These are phyloP conservation scores for Rubus parviflorus DNA, from an alignment of 306 rosid genomes.

Conservation along the genomic window DNA sequence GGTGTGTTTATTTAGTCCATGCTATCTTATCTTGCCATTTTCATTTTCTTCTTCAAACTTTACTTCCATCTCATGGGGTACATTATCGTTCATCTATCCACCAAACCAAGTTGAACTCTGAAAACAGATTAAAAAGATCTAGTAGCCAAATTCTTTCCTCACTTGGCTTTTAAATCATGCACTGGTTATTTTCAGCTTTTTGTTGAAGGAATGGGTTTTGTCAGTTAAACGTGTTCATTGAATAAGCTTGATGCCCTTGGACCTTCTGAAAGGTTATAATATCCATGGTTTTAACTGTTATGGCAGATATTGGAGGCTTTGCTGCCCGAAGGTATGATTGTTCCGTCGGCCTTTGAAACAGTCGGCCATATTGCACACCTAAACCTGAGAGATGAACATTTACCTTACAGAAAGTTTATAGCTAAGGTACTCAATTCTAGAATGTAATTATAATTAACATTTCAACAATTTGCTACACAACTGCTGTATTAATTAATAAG, in stretches of 20 bases:
- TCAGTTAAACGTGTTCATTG: neutral
- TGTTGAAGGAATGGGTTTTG: neutral
- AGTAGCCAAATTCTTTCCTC: neutral
- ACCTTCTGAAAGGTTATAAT: neutral
- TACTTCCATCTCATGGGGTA: neutral
- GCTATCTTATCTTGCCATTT: neutral
- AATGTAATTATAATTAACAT: neutral
- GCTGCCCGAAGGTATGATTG: conserved; percentile 69
- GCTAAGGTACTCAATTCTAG: conserved; percentile 60
- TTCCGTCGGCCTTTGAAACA: conserved; percentile 80
- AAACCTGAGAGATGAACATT: conserved; percentile 83
- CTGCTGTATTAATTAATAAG: conserved; percentile 16
- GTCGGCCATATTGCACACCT: conserved; percentile 94
- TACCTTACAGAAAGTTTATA: conserved; percentile 78
- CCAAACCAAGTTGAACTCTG: neutral
- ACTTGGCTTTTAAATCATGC: neutral
- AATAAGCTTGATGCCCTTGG: neutral
- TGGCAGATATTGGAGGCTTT: conserved; percentile 76
- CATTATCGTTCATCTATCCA: neutral
- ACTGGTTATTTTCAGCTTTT: neutral
- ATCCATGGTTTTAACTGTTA: conserved; percentile 16
- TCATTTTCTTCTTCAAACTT: neutral
- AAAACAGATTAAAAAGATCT: neutral
- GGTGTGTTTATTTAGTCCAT: conserved; percentile 16
- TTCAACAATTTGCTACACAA: conserved; percentile 11